phyloP scores from a whole-genome alignment of 257 asterid genomes.

The Solanum dulcamara region DNA sequence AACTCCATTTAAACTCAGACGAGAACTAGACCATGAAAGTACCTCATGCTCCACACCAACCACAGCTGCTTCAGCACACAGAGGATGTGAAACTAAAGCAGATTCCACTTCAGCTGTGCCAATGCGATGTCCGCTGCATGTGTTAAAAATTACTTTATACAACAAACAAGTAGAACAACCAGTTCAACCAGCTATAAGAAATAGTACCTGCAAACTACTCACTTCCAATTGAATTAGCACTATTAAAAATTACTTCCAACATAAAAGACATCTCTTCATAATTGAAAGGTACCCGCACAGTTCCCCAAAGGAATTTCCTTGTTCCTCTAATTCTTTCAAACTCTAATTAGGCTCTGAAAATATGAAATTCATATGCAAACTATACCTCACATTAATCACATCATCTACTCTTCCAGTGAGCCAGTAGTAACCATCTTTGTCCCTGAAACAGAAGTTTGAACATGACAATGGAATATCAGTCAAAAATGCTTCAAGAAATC shows the following conservation, averaged over 20 bases:
- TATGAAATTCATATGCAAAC: background rate
- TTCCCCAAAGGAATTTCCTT: background rate
- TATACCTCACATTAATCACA: slow-evolving; percentile 93
- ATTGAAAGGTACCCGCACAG: background rate
- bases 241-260: background rate
- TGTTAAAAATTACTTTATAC: background rate
- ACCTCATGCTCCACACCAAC: slow-evolving; percentile 99
- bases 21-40: background rate
- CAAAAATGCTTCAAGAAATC: background rate
- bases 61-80: slow-evolving; percentile 97
- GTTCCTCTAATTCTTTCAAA: background rate
- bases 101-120: slow-evolving; percentile 99
- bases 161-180: background rate
- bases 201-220: background rate
- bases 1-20: background rate
- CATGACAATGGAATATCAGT: background rate
- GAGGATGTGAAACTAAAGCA: slow-evolving; percentile 92
- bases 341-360: background rate
- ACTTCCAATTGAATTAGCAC: background rate
- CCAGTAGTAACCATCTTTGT: slow-evolving; percentile 96
- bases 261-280: background rate
- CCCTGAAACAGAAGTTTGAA: slow-evolving; percentile 33
- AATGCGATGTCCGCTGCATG: slow-evolving; percentile 85
- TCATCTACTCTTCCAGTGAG: slow-evolving; percentile 99
- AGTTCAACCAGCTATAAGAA: background rate